Conservation (phyloP, 2,329 filamentous ascomycete genomes). For the Neonectria hederae region DNA sequence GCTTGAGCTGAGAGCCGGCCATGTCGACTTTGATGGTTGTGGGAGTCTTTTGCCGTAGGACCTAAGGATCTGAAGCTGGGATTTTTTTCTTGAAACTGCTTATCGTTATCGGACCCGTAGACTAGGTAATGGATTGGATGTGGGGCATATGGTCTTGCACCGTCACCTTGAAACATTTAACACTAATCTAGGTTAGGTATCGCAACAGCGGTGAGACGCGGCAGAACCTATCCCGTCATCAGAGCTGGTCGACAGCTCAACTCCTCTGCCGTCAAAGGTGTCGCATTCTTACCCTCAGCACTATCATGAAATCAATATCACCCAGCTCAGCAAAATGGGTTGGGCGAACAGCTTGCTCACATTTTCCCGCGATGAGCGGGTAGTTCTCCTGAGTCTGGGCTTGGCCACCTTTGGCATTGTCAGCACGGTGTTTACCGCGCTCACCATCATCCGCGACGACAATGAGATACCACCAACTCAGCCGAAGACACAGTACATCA, state of each 20-base stretch:
- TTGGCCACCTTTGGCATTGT: conserved; percentile 68
- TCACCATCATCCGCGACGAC: conserved; percentile 68
- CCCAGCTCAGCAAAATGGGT: conserved; percentile 49
- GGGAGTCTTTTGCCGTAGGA: conserved; percentile 18
- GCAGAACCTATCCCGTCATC: conserved; percentile 33
- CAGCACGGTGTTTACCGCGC: conserved; percentile 64
- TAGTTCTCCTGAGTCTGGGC: conserved; percentile 63
- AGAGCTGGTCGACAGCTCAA: conserved; percentile 19
- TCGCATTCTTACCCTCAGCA: background rate
- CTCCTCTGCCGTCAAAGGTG: background rate
- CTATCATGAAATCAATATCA: conserved; percentile 19
- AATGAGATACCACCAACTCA: conserved; percentile 72
- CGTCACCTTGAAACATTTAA: background rate
- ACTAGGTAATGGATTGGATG: background rate
- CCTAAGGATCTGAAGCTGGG: conserved; percentile 14
- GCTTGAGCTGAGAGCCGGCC: conserved; percentile 96
- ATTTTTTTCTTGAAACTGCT: conserved; percentile 40
- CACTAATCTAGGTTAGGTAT: background rate
- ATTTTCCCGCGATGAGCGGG: conserved; percentile 59
- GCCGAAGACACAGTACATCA: conserved; percentile 77
- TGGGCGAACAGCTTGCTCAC: conserved; percentile 44
- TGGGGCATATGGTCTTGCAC: conserved; percentile 19
- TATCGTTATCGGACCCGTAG: conserved; percentile 40
- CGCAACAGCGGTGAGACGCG: conserved; percentile 8
- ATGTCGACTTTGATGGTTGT: conserved; percentile 60